Base-by-base conservation (phyloP, 2,329 filamentous ascomycete genomes). In the Lecanicillium sp. region DNA sequence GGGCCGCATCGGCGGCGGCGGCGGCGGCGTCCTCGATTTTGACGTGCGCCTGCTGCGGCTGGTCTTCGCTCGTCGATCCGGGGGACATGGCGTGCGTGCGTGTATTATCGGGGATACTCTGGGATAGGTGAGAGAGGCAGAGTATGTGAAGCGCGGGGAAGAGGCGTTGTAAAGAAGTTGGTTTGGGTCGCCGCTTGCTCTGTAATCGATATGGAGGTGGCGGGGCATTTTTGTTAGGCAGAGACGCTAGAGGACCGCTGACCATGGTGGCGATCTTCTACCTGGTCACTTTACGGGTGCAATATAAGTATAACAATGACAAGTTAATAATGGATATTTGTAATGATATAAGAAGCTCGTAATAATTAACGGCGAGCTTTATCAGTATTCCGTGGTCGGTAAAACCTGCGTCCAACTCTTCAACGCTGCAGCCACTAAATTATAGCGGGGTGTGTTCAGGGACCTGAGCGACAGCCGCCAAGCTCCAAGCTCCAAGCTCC, bases 21-120 rank as follows among this genome's bases (percentile, higher is more conserved):
- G 41, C 38, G 29, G 30, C 30, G 41, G 73, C 67, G 50, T 74
- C 69, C 17, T 68, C 66, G 44, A 77, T 67, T 52, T 77, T 74
- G 58, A 79, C 74, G 56, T 73, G 75, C 60, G 59, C 53, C 61
- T 53, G 61, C 65, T 58, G 55, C 54, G 53, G 62, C 60, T 60
- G 38, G 12, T 65, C 70, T 30, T 65, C 64, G 39, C 30, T 48
- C 4, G 62, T 51, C 32, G 70, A 61, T 4, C 21, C 40, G 41
- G 61, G 62, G 32, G 72, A 61, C 73, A 76, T 76, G 53, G 33
- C 63, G 56, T 37, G 19, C 10, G n/a, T 33, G 12, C 2, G n/a
- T 21, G 15, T 27, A 14, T 5, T n/a, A n/a, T n/a, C n/a, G n/a
- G n/a, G n/a, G n/a, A 20, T 21, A 27, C 29, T 26, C 44, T 35